Evolutionary conservation across 2,329 filamentous ascomycete species (phyloP).

Genomic region (Dactylellina leptospora): DNA sequence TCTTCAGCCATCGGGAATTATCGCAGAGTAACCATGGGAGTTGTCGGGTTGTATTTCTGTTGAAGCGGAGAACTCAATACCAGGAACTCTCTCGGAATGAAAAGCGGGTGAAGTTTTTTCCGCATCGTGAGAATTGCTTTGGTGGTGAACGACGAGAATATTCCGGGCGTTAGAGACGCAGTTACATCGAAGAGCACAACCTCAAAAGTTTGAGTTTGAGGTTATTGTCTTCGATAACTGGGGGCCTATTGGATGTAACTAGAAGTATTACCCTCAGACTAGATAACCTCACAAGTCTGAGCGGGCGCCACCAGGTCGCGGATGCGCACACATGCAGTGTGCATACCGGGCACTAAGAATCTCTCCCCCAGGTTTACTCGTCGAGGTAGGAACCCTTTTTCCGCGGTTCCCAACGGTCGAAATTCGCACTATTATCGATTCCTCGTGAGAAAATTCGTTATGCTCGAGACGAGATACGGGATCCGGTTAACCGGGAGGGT

Average conservation of each 20-base stretch:
- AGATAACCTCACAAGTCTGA: not conserved
- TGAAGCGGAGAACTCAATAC: not conserved
- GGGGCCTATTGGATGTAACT: not conserved
- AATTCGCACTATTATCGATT: slow-evolving; percentile 1
- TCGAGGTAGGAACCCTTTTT: not conserved
- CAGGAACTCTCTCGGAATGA: not conserved
- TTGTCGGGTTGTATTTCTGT: not conserved
- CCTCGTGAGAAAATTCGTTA: not conserved
- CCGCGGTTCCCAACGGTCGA: not conserved
- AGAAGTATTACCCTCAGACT: slow-evolving; percentile 7
- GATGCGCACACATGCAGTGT: too few relatives aligned
- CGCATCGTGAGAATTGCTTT: not conserved
- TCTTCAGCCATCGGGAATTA: too few relatives aligned
- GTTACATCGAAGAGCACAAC: too few relatives aligned
- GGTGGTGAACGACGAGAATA: not conserved
- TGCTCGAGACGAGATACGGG: slow-evolving; percentile 12
- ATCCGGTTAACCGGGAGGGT: slow-evolving; percentile 8
- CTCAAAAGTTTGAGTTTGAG: not conserved
- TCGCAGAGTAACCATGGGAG: not conserved
- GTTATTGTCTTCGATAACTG: not conserved
- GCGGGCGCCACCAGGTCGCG: not conserved
- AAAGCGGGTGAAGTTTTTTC: not conserved
- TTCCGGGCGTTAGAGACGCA: too few relatives aligned
- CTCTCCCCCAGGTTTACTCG: not conserved
- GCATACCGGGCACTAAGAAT: too few relatives aligned